phyloP scores from a whole-genome alignment of 208 protist species.

The Blastocrithidia nonstop region DNA sequence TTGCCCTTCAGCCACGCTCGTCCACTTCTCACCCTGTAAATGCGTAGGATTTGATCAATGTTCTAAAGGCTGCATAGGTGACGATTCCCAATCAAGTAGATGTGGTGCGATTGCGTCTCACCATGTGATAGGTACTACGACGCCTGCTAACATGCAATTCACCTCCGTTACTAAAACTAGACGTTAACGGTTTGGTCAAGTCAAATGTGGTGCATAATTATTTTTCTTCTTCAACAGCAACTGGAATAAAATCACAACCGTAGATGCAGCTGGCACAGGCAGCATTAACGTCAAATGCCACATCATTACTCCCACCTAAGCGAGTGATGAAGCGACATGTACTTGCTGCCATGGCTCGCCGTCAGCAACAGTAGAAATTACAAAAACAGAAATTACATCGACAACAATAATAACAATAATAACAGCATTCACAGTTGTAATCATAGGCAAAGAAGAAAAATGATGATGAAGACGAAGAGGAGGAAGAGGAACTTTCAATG shows the following conservation, averaged over 20 bases:
- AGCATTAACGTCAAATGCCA: too few species aligned
- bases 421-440: slow-evolving; percentile 1
- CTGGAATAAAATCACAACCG: too few species aligned
- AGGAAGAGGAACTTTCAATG: neutral
- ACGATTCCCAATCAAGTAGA: slow-evolving; percentile 70
- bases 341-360: too few species aligned
- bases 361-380: too few species aligned
- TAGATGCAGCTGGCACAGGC: too few species aligned
- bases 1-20: too few species aligned
- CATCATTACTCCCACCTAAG: too few species aligned
- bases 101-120: slow-evolving; percentile 53
- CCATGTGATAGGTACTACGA: slow-evolving; percentile 64
- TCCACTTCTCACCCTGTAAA: neutral
- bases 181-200: too few species aligned
- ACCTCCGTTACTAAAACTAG: too few species aligned
- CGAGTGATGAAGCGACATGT: too few species aligned
- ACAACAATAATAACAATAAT: neutral
- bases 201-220: too few species aligned
- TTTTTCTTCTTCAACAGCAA: too few species aligned
- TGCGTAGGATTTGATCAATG: slow-evolving; percentile 16
- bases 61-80: slow-evolving; percentile 45
- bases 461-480: neutral
- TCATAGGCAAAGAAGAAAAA: neutral
- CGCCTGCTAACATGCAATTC: slow-evolving; percentile 12
- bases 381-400: neutral